Evolutionary conservation across 495 filamentous ascomycete genomes (phyloP).

Genomic region (Entonaema liquescens): DNA sequence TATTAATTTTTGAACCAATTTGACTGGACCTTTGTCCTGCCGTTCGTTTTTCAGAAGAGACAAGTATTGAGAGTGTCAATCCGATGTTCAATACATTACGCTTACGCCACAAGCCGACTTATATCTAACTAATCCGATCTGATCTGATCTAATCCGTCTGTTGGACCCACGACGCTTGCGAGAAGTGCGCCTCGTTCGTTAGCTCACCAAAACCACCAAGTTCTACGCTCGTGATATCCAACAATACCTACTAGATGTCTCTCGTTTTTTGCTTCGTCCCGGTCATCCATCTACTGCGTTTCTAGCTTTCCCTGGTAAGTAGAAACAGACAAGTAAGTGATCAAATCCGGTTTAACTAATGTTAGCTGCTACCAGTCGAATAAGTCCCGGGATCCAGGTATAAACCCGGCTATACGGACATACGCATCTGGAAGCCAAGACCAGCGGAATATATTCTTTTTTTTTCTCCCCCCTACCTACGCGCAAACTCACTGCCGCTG

Average conservation of each 20-base stretch:
- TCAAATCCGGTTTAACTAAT: conserved; percentile 8
- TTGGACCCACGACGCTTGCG: conserved; percentile 12
- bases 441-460: conserved; percentile 33
- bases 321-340: neutral
- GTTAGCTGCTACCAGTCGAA: conserved; percentile 5
- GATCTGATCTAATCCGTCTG: conserved; percentile 15
- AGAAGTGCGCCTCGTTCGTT: conserved; percentile 29
- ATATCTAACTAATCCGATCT: conserved; percentile 28
- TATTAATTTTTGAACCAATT: conserved; percentile 1
- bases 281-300: neutral
- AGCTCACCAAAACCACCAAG: conserved; percentile 27
- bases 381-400: conserved; percentile 31
- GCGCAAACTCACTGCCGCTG: conserved; percentile 16
- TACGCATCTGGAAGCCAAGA: conserved; percentile 41
- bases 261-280: conserved; percentile 8
- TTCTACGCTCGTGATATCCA: conserved; percentile 22
- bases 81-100: conserved; percentile 16
- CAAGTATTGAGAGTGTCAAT: conserved; percentile 7
- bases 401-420: conserved; percentile 40
- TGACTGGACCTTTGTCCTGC: conserved; percentile 11
- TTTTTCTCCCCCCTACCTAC: conserved; percentile 14
- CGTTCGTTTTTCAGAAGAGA: conserved; percentile 29
- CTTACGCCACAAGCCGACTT: conserved; percentile 4
- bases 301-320: conserved; percentile 19
- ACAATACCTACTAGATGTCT: conserved; percentile 6